Base-by-base conservation (phyloP, 177 flowering plant genomes). In the Telopea speciosissima region DNA sequence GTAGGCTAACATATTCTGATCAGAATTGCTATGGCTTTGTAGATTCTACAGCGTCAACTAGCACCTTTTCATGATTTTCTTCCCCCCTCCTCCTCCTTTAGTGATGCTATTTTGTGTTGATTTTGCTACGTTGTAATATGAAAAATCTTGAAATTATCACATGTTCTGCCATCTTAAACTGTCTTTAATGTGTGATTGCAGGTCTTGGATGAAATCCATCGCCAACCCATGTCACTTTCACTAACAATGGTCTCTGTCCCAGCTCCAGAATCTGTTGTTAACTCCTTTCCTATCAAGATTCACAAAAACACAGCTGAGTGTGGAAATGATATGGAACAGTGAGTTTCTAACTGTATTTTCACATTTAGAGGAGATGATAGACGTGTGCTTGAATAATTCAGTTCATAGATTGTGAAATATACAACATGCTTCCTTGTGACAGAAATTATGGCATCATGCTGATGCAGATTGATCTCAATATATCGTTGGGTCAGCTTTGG, bases 121-220 rank as follows among this genome's bases (percentile, higher is more conserved):
- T 8, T 5, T 36, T 36, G 6, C 40, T 36, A 36, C 54, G 11
- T 16, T 49, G 14, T 49, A 8, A 2, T 3, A 44, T 44, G 49
- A 44, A 44, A 44, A 44, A 9, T 9, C 7, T 13, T 3, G 7
- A 44, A 3, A 44, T 13, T 44, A 44, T 13, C 49, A 9, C 49
- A 44, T 9, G 49, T 44, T 44, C 6, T 44, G 14, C 2, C 49
- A 44, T 3, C 4, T 44, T 49, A 13, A 17, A 17, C 26, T 28
- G 56, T 13, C 24, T 14, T 62, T 61, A 19, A 28, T 63, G 23
- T 23, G 8, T 52, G 60, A 42, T 26, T 45, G 45, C 83, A 92
- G 96, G 97, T 90, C 71, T 79, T 92, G 84, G 97, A 92, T 82
- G 93, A 88, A 80, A 90, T 92, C 64, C 97, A 92, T 75, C 88